phyloP scores from a whole-genome alignment of 139 green algal species.

The Nannochloris sp. region DNA sequence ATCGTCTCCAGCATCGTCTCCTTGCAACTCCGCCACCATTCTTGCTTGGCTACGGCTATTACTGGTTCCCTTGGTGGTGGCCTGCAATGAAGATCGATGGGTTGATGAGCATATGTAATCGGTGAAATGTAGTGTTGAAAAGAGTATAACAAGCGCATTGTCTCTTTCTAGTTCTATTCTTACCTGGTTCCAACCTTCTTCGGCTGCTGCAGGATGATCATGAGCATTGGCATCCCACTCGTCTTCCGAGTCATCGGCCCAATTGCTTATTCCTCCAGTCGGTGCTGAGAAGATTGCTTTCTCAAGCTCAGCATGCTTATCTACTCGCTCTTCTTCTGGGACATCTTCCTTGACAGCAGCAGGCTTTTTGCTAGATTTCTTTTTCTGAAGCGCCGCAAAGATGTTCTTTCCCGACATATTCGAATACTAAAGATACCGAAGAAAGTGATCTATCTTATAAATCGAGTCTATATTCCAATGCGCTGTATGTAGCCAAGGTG shows the following conservation, averaged over 20 bases:
- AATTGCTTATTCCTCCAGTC: constrained; percentile 16
- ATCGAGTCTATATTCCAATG: too few species aligned
- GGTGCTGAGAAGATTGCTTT: constrained; percentile 23
- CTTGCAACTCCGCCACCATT: constrained; percentile 1
- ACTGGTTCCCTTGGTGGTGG: too few species aligned
- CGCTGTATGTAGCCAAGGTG: too few species aligned
- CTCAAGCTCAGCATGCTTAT: constrained; percentile 32
- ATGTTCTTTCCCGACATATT: constrained; percentile 14
- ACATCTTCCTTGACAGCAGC: constrained; percentile 7
- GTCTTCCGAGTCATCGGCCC: constrained; percentile 31
- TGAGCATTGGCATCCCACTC: constrained; percentile 15
- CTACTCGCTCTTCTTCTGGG: constrained; percentile 7
- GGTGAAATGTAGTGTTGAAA: background rate
- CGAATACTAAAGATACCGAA: background rate
- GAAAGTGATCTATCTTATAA: background rate
- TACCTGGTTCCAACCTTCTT: constrained; percentile 19
- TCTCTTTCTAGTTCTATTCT: background rate
- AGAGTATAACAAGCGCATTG: background rate
- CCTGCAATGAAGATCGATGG: too few species aligned
- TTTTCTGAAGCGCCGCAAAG: constrained; percentile 24
- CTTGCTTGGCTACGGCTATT: too few species aligned
- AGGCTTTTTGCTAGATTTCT: constrained; percentile 24
- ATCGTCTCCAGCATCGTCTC: background rate
- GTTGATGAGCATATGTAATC: background rate
- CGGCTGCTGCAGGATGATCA: background rate